Evolutionary conservation across 1,139 yeast genomes (phyloP), one percentile per base, ranked within the genome.

Genomic region (Scheffersomyces quercinus): DNA sequence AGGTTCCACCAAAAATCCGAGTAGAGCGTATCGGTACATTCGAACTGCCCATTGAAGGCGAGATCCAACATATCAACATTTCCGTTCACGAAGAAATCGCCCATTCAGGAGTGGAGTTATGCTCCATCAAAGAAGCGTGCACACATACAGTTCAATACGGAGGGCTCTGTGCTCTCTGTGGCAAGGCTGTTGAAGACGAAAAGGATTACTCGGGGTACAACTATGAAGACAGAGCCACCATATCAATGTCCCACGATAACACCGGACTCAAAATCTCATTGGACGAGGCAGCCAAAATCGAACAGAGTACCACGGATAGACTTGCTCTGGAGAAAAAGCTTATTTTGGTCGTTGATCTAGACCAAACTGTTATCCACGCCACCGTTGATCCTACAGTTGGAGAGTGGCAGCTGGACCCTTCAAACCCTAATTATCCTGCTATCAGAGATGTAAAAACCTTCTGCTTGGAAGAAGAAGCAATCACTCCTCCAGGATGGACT

Each of bases 331-430:
- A 83, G 45, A 70, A 77, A 48, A 89, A 88, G 59, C 74, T 93
- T 52, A 90, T 93, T 35, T 73, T 93, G 46, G 99, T 93, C 39
- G 99, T 93, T 10, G 99, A 93, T 70, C 74, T 93, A 50, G 99
- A 93, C 68, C 99, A 95, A 65, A 95, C 99, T 0, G 96, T 93
- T 6, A 93, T 93, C 33, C 99, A 93, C 60, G 97, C 98, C 33
- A 93, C 98, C 3, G 97, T 91, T 20, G 99, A 93, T 61, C 97
- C 98, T 1, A 90, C 97, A 0, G 96, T 93, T 32, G 95, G 95
- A 1, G 96, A 89, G 60, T 93, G 99, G 99, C 91, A 88, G 74
- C 75, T 76, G 47, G 97, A 93, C 56, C 85, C 91, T 2, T 62
- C 74, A 4, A 88, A 89, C 56, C 96, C 97, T 12, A 90, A 93